phyloP scores from a whole-genome alignment of 352 stramenopile genomes.

The Lagenidium sp. region DNA sequence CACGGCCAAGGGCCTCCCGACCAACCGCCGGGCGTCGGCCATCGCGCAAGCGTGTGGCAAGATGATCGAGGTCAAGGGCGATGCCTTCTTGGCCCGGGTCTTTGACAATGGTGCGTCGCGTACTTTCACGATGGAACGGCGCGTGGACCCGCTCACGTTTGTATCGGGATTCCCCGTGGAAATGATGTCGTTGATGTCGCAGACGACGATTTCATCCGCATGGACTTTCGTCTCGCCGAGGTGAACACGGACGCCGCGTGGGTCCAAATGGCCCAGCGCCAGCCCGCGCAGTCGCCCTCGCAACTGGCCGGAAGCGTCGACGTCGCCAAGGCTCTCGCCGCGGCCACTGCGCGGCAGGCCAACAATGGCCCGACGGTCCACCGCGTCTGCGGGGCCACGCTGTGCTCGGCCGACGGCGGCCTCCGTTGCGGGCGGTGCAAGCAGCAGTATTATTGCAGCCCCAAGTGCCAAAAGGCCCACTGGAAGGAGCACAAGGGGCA shows the following conservation, averaged over 20 bases:
- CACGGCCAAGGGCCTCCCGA: conserved; percentile 71
- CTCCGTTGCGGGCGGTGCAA: conserved; percentile 80
- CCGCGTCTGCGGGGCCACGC: conserved; percentile 52
- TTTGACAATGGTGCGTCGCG: conserved; percentile 73
- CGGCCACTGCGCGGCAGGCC: conserved; percentile 19
- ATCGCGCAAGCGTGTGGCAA: conserved; percentile 77
- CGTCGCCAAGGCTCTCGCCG: conserved; percentile 11
- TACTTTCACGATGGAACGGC: no score
- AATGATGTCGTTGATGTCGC: neutral
- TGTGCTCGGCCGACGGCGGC: conserved; percentile 60
- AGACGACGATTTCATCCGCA: conserved; percentile 80
- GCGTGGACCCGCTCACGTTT: no score
- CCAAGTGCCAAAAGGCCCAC: conserved; percentile 75
- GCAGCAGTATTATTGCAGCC: conserved; percentile 76
- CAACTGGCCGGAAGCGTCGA: no score
- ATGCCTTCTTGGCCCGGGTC: conserved; percentile 82
- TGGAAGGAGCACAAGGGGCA: conserved; percentile 76
- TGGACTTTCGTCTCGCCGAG: conserved; percentile 70
- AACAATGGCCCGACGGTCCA: conserved; percentile 17
- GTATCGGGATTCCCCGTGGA: no score
- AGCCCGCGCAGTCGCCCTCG: conserved; percentile 21
- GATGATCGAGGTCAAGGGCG: conserved; percentile 77
- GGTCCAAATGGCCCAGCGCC: conserved; percentile 53
- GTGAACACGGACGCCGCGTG: conserved; percentile 55
- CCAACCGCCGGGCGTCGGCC: conserved; percentile 68